A percentile compares a stretch with the other conserved stretches of the same genome.
Conservation (phyloP, 306 rosid species). For the Vachellia pachyceras region DNA sequence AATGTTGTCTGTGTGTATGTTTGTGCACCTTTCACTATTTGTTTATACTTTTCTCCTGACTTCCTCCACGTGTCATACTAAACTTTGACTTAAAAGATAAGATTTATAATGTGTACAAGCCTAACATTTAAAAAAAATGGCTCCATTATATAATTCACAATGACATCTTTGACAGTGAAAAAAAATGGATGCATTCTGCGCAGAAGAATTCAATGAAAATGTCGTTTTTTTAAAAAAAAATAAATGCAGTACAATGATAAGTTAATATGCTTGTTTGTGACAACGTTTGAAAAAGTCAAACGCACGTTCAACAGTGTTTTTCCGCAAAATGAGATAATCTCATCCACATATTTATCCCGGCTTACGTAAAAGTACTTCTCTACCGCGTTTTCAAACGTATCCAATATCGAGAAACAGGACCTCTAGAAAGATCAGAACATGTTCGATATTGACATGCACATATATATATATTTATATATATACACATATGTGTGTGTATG, state of each 20-base stretch:
- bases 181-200: slow-evolving; percentile 10
- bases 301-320: too few relatives aligned
- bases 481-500: too few relatives aligned
- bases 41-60: neutral
- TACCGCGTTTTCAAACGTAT: too few relatives aligned
- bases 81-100: slow-evolving; percentile 10
- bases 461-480: neutral
- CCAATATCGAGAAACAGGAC: neutral
- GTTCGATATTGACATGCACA: neutral
- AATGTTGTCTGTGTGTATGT: too few relatives aligned
- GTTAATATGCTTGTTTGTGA: too few relatives aligned
- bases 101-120: neutral
- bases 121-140: neutral
- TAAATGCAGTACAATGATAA: too few relatives aligned
- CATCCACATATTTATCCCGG: too few relatives aligned
- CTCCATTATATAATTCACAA: neutral
- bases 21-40: neutral
- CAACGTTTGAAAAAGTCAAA: too few relatives aligned
- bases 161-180: slow-evolving; percentile 22
- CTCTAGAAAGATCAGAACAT: neutral
- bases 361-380: too few relatives aligned
- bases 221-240: too few relatives aligned
- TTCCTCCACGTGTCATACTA: neutral
- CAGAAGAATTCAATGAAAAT: too few relatives aligned
- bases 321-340: too few relatives aligned